Evolutionary conservation across 805 yeast species (phyloP), one percentile per base, ranked within the genome.

Genomic region (Cyberlindnera suaveolens): DNA sequence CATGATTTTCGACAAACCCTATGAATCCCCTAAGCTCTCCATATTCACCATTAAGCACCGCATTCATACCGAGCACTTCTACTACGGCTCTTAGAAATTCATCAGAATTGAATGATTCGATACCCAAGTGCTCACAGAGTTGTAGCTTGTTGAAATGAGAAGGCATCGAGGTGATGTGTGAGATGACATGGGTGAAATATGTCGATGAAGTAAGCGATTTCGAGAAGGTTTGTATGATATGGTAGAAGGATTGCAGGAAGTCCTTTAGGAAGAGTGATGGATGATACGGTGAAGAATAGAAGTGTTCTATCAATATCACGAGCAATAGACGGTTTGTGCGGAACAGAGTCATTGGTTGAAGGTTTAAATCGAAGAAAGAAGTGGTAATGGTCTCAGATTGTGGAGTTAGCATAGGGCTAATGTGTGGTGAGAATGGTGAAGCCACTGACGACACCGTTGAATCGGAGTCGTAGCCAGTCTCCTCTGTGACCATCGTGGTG

Each of bases 91-190:
- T 53, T 20, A 57, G 34, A 31, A 43, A 55, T 1, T 35, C 36
- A 32, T 57, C 62, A 5, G 53, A 48, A 42, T 56, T 57, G 50
- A 57, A 57, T 1, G 54, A 47, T 17, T 57, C 59, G 19, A 47
- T 38, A 37, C 53, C 44, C 3, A 57, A 43, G 4, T 54, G 40
- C 9, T 43, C 45, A 15, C 49, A 47, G 9, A 57, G 39, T 39
- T 56, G 59, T 4, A 10, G 5, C 39, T 53, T 56, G 32, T 45
- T 51, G 36, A 57, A 57, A 3, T 48, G 41, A 5, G 52, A 43
- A 13, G 41, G 38, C 6, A 44, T 39, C 6, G 52, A 39, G 29
- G 44, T 41, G 27, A 43, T 42, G 10, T 48, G 39, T 35, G 46
- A 47, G 26, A 35, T 44, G 14, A 41, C 34, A 40, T 34, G 47